These are phyloP conservation scores for carrot (Daucus carota) DNA, from an alignment of 129 eudicot species.

Conservation along the genomic window DNA sequence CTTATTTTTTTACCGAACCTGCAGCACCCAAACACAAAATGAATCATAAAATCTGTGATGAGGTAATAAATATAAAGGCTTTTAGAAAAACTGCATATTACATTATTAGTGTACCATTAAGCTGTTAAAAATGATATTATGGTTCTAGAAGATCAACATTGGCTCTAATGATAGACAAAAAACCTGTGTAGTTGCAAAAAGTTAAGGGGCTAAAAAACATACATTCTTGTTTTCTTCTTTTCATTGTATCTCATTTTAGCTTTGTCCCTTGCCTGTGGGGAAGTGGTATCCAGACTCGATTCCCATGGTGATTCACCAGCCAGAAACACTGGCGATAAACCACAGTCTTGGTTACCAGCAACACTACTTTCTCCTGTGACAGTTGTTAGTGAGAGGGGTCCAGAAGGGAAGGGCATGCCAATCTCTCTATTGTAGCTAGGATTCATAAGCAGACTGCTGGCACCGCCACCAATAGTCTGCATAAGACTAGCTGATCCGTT, in stretches of 20 bases:
- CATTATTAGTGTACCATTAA: not conserved
- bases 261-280: conserved; percentile 65
- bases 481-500: conserved; percentile 31
- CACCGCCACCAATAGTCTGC: conserved; percentile 31
- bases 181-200: not conserved
- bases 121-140: not conserved
- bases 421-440: conserved; percentile 29
- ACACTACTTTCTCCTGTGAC: conserved; percentile 55
- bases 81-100: not conserved
- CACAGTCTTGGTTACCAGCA: conserved; percentile 61
- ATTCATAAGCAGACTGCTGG: conserved; percentile 34
- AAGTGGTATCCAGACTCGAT: conserved; percentile 26
- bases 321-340: conserved; percentile 47
- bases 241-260: conserved; percentile 81
- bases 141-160: not conserved
- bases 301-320: conserved; percentile 55
- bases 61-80: not conserved
- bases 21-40: conserved; percentile 10
- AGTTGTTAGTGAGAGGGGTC: conserved; percentile 40
- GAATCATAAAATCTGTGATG: not conserved
- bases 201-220: conserved; percentile 12
- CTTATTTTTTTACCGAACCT: conserved; percentile 73
- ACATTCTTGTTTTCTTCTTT: conserved; percentile 67
- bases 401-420: conserved; percentile 33
- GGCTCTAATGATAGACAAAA: not conserved